Conservation (phyloP, 352 stramenopile genomes). For the Globisporangium lucens region DNA sequence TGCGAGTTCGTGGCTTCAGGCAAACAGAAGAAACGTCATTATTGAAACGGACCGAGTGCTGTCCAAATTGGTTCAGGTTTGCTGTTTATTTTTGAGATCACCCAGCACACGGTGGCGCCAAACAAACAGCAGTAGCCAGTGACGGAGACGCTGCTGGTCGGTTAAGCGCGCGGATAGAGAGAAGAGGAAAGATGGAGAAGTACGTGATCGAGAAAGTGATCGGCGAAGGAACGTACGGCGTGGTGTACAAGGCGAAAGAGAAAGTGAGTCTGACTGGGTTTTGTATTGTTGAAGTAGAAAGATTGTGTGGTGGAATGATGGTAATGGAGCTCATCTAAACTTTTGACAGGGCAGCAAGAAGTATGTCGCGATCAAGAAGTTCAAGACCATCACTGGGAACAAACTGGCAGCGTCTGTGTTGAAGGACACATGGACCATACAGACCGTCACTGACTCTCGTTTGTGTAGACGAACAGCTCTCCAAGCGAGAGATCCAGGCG, state of each 20-base stretch:
- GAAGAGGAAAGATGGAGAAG: slow-evolving; percentile 53
- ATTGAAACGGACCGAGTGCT: slow-evolving; percentile 14
- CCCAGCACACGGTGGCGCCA: neutral
- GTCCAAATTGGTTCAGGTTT: slow-evolving; percentile 1
- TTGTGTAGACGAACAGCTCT: slow-evolving; percentile 62
- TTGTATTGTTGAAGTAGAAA: neutral
- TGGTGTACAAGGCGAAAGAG: slow-evolving; percentile 78
- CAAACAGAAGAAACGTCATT: neutral
- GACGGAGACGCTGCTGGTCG: neutral
- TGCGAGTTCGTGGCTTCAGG: neutral
- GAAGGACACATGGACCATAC: neutral
- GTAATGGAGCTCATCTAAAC: neutral
- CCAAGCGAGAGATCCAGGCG: slow-evolving; percentile 76
- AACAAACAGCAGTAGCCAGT: neutral
- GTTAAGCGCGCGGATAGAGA: no score
- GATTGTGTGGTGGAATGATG: neutral
- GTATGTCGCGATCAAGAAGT: slow-evolving; percentile 80
- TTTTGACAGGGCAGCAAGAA: slow-evolving; percentile 48
- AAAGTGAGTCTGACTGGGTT: slow-evolving; percentile 37
- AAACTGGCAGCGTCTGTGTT: neutral
- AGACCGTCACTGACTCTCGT: neutral
- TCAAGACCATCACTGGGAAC: slow-evolving; percentile 61
- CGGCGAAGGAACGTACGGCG: slow-evolving; percentile 78
- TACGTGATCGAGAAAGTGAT: slow-evolving; percentile 81
- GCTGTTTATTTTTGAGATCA: slow-evolving; percentile 6